Base-by-base conservation (phyloP, 805 yeast genomes). In the Komagataella pseudopastoris region DNA sequence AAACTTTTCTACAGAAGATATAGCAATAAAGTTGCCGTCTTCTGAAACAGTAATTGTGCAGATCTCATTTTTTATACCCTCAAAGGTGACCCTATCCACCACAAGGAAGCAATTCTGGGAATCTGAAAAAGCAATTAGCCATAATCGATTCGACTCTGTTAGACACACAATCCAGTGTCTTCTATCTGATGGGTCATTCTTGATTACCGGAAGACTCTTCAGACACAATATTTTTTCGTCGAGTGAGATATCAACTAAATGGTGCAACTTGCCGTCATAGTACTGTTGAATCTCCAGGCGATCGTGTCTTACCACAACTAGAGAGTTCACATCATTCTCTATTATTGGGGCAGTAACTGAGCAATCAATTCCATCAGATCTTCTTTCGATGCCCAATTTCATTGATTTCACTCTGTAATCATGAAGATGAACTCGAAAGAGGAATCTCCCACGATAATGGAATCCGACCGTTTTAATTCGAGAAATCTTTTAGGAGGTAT, bases 371-470 rank as follows among this genome's bases (percentile, higher is more conserved):
- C 22, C 46, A 10, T 7, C 6, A 20, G 22, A 44, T 17, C 18
- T 44, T 17, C 22, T 17, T 44, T 44, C 46, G 18, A 44, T 20
- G 22, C 46, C 22, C 46, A 17, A 10, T 8, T n/a, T 17, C 46
- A 24, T 36, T 45, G 30, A 49, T 45, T 14, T 16, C 24, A 16
- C 17, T 44, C 47, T 46, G 57, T 56, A 17, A 51, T 53, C 3
- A 63, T 47, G 17, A 63, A 53, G 16, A 58, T 56, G 47, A 60
- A 59, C 50, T 63, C 66, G 3, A 52, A 16, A 14, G 56, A 55
- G 43, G 58, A 48, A 47, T 60, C 63, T 2, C 68, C 69, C 8
- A 65, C 51, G 49, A 54, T 53, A 12, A 65, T 24, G 6, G 55
- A 44, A 50, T 65, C 69, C 8, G 57, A 56, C 49, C 55, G 54